Conservation (phyloP, 129 eudicot genomes). For the Oenanthe sinensis region DNA sequence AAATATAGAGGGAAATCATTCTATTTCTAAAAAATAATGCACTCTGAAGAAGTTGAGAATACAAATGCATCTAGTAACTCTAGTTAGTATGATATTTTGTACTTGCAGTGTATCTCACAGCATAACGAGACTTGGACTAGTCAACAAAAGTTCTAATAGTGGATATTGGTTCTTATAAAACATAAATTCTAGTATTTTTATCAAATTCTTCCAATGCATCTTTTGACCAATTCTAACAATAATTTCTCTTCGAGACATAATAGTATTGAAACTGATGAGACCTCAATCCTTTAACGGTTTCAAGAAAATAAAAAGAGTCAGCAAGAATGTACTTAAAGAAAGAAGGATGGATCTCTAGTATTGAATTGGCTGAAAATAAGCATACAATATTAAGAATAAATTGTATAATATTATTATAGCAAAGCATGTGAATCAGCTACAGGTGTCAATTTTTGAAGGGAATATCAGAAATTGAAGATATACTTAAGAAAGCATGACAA, state of each 20-base stretch:
- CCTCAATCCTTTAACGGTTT: neutral
- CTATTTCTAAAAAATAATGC: too few relatives aligned
- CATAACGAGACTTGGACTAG: too few relatives aligned
- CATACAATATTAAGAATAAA: neutral
- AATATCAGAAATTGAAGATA: neutral
- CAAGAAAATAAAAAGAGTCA: neutral
- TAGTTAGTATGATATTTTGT: neutral
- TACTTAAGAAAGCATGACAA: constrained; percentile 1
- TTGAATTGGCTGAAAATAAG: neutral
- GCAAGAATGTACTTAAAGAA: neutral
- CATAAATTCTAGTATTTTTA: neutral
- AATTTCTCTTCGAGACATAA: neutral
- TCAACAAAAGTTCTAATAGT: neutral
- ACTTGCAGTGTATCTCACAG: neutral
- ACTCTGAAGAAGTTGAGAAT: neutral
- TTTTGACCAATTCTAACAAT: neutral
- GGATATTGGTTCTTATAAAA: neutral
- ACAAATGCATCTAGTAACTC: neutral
- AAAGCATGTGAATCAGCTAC: neutral
- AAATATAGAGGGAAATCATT: neutral
- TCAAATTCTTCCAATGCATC: neutral
- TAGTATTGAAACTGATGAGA: neutral
- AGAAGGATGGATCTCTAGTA: neutral
- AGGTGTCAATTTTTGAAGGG: neutral
- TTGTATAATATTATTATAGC: neutral